phyloP scores from a whole-genome alignment of 176 grass and related monocot species.

The Carex pumila region DNA sequence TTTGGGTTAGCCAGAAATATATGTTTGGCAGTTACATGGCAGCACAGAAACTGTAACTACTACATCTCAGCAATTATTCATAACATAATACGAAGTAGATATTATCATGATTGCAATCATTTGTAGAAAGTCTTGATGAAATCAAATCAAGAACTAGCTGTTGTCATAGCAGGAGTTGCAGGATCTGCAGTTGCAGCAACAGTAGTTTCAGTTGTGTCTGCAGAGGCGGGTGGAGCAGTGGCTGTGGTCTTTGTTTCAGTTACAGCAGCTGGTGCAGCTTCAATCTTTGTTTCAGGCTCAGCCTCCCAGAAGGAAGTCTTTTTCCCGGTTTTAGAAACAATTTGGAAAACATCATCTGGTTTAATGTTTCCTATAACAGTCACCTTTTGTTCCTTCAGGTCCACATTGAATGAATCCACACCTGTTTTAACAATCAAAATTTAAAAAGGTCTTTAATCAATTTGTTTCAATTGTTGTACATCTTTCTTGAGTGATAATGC shows the following conservation, averaged over 20 bases:
- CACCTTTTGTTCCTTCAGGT: slow-evolving; percentile 81
- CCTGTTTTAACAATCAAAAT: slow-evolving; percentile 34
- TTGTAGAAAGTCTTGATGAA: not conserved
- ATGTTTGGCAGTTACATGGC: not conserved
- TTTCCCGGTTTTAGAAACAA: slow-evolving; percentile 81
- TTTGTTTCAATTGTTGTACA: not conserved
- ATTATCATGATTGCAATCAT: not conserved
- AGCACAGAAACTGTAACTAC: not conserved
- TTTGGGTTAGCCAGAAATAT: not conserved
- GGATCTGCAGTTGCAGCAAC: slow-evolving; percentile 11
- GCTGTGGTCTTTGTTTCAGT: slow-evolving; percentile 5
- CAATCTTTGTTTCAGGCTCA: slow-evolving; percentile 21
- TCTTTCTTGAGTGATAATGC: not conserved
- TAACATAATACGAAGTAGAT: not conserved
- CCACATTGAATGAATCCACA: slow-evolving; percentile 75
- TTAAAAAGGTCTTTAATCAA: not conserved
- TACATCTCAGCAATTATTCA: slow-evolving; percentile 13
- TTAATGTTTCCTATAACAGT: slow-evolving; percentile 77
- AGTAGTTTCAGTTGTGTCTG: not conserved
- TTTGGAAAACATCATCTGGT: slow-evolving; percentile 68
- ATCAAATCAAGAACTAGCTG: slow-evolving; percentile 18
- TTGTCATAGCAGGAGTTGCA: not conserved
- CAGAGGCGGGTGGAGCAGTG: not conserved
- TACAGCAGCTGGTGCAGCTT: not conserved
- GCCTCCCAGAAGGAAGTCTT: slow-evolving; percentile 67